Evolutionary conservation across 768 basidiomycete species (phyloP).

Genomic region (Dacryopinax primogenitus): DNA sequence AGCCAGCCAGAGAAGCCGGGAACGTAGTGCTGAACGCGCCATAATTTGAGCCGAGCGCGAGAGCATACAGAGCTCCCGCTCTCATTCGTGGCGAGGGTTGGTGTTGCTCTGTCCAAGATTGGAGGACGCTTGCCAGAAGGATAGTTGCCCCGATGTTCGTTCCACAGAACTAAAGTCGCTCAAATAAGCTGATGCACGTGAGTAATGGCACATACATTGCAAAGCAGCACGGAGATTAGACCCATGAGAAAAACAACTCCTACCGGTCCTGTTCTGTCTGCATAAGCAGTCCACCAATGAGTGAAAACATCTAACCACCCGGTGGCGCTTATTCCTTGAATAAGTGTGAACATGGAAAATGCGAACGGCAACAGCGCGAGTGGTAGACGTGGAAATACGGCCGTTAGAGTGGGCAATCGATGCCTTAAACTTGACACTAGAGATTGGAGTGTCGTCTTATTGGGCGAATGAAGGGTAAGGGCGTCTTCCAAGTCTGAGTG

Average conservation of each 20-base stretch:
- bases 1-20: conserved; percentile 51
- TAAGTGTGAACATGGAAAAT: conserved; percentile 88
- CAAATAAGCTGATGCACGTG: background rate
- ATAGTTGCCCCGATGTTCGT: conserved; percentile 91
- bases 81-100: conserved; percentile 23
- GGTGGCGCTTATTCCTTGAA: conserved; percentile 63
- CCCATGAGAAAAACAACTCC: conserved; percentile 41
- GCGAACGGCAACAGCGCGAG: conserved; percentile 80
- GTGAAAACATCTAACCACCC: conserved; percentile 86
- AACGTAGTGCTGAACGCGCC: conserved; percentile 86
- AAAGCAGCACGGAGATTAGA: conserved; percentile 56
- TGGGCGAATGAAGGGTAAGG: background rate
- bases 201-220: conserved; percentile 36
- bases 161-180: conserved; percentile 40
- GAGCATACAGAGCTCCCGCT: conserved; percentile 43
- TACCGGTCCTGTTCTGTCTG: conserved; percentile 25
- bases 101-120: conserved; percentile 26
- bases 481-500: background rate
- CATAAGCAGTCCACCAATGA: conserved; percentile 45
- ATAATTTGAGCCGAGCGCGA: conserved; percentile 79
- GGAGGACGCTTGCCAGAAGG: conserved; percentile 67
- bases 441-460: background rate
- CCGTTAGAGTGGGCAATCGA: conserved; percentile 58
- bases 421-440: background rate
- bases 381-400: conserved; percentile 55